Percentiles rank a stretch among this genome's conserved stretches.
Evolutionary conservation across 805 yeast species (phyloP).

Genomic region (Nakazawaea ishiwadae): DNA sequence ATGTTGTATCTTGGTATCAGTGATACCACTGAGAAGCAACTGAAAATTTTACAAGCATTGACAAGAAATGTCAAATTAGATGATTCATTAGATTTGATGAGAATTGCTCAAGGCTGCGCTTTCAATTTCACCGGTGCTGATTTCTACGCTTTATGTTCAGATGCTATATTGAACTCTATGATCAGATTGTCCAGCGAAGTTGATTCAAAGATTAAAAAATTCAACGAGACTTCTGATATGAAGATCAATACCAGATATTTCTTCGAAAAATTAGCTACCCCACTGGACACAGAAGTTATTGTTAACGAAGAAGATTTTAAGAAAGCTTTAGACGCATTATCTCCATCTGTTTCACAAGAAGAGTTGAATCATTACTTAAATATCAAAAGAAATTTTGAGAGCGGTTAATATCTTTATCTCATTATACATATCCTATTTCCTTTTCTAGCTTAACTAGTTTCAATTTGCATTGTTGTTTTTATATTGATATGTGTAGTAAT

Average conservation of each 20-base stretch:
- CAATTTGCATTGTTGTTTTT: too few species aligned
- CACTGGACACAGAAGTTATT: conserved; percentile 59
- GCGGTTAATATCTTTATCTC: not conserved
- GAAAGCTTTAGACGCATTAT: conserved; percentile 67
- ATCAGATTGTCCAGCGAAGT: conserved; percentile 77
- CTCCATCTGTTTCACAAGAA: conserved; percentile 83
- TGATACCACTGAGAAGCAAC: conserved; percentile 86
- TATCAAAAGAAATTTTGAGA: conserved; percentile 76
- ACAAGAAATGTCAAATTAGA: conserved; percentile 75
- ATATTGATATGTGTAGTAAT: too few species aligned
- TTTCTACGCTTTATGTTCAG: conserved; percentile 93
- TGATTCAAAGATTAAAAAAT: conserved; percentile 55
- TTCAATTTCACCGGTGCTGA: conserved; percentile 97
- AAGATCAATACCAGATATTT: conserved; percentile 73
- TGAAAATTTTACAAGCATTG: conserved; percentile 79
- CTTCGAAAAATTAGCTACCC: conserved; percentile 78
- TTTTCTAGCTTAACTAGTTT: too few species aligned
- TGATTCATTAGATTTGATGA: conserved; percentile 50
- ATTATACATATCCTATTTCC: not conserved
- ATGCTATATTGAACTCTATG: conserved; percentile 96
- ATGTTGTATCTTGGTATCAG: conserved; percentile 91
- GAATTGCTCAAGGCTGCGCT: conserved; percentile 68
- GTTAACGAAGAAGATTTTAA: conserved; percentile 72
- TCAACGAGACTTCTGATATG: conserved; percentile 33
- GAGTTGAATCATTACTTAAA: conserved; percentile 78